Base-by-base conservation (phyloP, 2,329 filamentous ascomycete genomes). In the Aureobasidium zeae region DNA sequence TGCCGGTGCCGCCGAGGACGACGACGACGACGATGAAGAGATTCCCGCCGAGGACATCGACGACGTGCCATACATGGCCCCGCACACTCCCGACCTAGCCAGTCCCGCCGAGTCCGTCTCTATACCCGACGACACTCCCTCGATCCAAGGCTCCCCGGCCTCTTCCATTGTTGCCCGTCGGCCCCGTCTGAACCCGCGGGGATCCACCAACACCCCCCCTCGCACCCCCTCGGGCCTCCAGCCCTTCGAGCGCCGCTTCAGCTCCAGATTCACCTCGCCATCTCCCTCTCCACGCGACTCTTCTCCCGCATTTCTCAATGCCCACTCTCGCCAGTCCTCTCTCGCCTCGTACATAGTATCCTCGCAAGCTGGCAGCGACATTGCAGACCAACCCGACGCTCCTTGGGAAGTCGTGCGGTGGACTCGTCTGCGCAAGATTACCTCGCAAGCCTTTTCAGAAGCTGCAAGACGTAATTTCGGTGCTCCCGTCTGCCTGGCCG, bases 371-470 rank as follows among this genome's bases (percentile, higher is more conserved):
- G 39, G 39, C 2, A 83, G 83, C 35, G 62, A 65, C 37, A 62
- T 60, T 3, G 51, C 50, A 8, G 60, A 59, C 12, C 70, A 73
- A 16, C 73, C 79, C 3, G 79, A 86, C 44, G 79, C 85, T 4
- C 91, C 91, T 2, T 98, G 91, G 93, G 91, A 98, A 57, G 87
- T 96, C 43, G 83, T 98, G 47, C 76, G 88, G 57, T 98, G 93
- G 93, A 96, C 86, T 1, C 91, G 84, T 58, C 67, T 98, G 46
- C 85, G 81, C 57, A 96, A 93, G 61, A 77, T 98, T 49, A 87
- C 86, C 17, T 79, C 77, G 0, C 86, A 96, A 61, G 79, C 85
- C 3, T 96, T 96, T 61, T 94, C 89, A 2, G 93, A 98, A 63
- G 76, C 81, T 31, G 91, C 88, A 25, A 91, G 80, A 65, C 81